Conservation (phyloP, 1,284 basidiomycete species). For the Mycosarcoma mackinlayi region DNA sequence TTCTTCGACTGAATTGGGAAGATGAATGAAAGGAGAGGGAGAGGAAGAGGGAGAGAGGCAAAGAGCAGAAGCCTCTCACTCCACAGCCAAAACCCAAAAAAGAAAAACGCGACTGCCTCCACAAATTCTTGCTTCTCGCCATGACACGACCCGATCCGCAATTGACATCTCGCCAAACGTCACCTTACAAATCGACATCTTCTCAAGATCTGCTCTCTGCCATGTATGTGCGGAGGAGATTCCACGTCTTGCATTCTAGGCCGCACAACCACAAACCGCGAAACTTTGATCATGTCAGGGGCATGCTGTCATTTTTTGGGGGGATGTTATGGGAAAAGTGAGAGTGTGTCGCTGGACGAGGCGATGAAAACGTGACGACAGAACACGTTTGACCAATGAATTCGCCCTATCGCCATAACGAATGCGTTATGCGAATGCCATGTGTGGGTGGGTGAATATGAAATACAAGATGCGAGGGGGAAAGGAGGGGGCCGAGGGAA, state of each 20-base stretch:
- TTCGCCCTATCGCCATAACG: constrained; percentile 33
- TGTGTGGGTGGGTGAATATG: constrained; percentile 30
- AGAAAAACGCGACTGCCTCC: constrained; percentile 16
- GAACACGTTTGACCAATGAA: constrained; percentile 26
- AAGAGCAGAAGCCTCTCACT: too few relatives aligned
- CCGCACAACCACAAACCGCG: background rate
- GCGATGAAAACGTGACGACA: constrained; percentile 44
- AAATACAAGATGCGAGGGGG: constrained; percentile 31
- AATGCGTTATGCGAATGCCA: constrained; percentile 10
- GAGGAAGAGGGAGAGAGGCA: too few relatives aligned
- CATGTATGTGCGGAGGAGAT: too few relatives aligned
- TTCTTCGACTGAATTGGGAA: background rate
- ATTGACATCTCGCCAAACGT: background rate
- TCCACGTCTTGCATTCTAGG: too few relatives aligned
- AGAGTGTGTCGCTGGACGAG: constrained; percentile 34
- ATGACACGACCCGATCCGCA: too few relatives aligned
- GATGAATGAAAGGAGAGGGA: background rate
- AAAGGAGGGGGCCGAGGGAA: background rate
- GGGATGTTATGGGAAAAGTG: constrained; percentile 16
- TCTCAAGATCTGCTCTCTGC: too few relatives aligned
- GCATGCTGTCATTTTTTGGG: constrained; percentile 50
- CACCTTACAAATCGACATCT: background rate
- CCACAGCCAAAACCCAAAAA: too few relatives aligned
- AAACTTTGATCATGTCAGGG: constrained; percentile 30
- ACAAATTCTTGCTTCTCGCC: too few relatives aligned